Base-by-base conservation (phyloP, 495 filamentous ascomycete species). In the Xylaria bambusicola region DNA sequence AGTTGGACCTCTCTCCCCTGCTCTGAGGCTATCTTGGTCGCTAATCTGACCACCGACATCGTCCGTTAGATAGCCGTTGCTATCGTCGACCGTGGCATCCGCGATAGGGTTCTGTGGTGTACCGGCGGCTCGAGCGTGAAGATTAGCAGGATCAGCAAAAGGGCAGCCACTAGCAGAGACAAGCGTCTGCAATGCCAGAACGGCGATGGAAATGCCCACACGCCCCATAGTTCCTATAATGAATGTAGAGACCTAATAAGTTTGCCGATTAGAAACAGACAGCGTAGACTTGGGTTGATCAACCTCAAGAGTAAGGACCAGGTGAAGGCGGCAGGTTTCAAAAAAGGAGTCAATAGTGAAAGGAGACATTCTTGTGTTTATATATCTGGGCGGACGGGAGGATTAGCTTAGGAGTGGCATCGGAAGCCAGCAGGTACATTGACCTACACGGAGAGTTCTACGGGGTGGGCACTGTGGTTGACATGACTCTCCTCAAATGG, bases 21-120 rank as follows among this genome's bases (percentile, higher is more conserved):
- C 89, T 62, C 80, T 89, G 48, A 93, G 72, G 63, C 87, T 90
- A 63, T 80, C 76, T 62, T 86, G 85, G 46, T 93, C 89, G 33
- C 75, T 77, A 49, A 93, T 88, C 0, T 87, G 88, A 10, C 86
- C 87, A n/a, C 89, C 89, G 15, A 84, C 84, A 69, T 93, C 89
- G 45, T 83, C 84, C 0, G 89, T 91, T 64, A 90, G 72, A 69
- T 73, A 90, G 4, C 73, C 72, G 58, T 82, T 72, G 44, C 75
- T 77, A 71, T 93, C 89, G 49, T 88, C 78, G 31, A 90, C 73
- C 53, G 84, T 82, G 66, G 66, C 66, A 45, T 46, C 57, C 3
- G 56, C 29, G 12, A 71, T 52, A 10, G 68, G 62, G 26, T 51
- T 35, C 24, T 56, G 54, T 7, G 57, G 38, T 23, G 50, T 5